These are phyloP conservation scores for Entonaema liquescens DNA, from an alignment of 495 filamentous ascomycete species.

Conservation along the genomic window DNA sequence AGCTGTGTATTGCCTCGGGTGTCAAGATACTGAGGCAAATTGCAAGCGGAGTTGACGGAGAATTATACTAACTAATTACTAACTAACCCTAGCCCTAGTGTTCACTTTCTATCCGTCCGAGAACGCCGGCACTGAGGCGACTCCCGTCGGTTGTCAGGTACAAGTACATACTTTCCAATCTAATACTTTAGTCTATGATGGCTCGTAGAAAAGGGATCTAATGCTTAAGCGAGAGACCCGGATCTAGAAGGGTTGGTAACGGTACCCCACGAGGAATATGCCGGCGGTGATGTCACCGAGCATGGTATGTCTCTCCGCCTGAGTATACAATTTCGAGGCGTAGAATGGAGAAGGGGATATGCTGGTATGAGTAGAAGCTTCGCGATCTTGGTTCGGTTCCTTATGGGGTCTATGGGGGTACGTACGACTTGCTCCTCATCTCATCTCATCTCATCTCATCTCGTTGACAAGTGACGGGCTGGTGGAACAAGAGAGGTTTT, in stretches of 20 bases:
- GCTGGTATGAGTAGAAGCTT: background rate
- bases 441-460: no score
- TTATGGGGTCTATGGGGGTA: background rate
- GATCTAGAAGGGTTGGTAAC: constrained; percentile 19
- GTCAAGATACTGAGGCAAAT: background rate
- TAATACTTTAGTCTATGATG: background rate
- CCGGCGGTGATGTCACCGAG: constrained; percentile 31
- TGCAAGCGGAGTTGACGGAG: background rate
- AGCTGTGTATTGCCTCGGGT: background rate
- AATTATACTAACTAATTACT: background rate
- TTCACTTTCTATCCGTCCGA: background rate
- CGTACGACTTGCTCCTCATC: background rate
- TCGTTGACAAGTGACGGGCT: background rate
- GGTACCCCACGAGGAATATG: constrained; percentile 21
- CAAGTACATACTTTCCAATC: background rate
- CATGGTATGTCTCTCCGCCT: background rate
- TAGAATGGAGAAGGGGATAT: background rate
- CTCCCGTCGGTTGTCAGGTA: background rate
- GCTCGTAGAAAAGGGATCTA: background rate
- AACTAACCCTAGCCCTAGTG: constrained; percentile 14
- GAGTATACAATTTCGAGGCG: background rate
- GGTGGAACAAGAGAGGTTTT: constrained; percentile 1
- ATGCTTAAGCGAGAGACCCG: background rate
- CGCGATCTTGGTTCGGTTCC: background rate
- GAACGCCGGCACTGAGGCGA: background rate